Evolutionary conservation across 2,329 filamentous ascomycete genomes (phyloP), one percentile per base, ranked within the genome.

Genomic region (Penicillium thymicola): DNA sequence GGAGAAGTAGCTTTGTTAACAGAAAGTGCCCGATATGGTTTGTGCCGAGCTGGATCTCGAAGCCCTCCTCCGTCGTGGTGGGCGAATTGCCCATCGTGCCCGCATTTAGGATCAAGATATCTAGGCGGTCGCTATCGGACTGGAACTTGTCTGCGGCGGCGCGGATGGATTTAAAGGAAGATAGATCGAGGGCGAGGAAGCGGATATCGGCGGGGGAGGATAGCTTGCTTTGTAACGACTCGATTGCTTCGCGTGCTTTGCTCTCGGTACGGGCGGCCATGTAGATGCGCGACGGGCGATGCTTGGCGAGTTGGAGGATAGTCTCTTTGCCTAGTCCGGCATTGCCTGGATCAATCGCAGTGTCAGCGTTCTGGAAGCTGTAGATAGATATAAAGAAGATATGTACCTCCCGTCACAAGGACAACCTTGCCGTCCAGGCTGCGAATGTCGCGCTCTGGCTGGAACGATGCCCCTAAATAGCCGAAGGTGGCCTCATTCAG

Each of bases 221-320:
- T 27, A 72, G 63, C 23, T 67, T 61, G 1, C 68, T 51, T 58
- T 77, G 65, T 57, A 78, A 73, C 3, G 73, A 70, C 16, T 78
- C 68, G 41, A 83, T 78, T 9, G 77, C 73, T 8, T 76, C 72
- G 21, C 73, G 77, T 11, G 77, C 77, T 44, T 77, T 72, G 41
- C 67, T 61, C 48, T 70, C 70, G 21, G 73, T 79, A 44, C 82
- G 79, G 2, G 81, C 81, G 14, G 77, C 81, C 56, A 86, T 76
- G 70, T 81, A 85, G 58, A 85, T 80, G 54, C 82, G 78, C 0
- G 72, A 70, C 2, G 83, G 81, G 8, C 73, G 67, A 65, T 84
- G 82, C 55, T 72, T 73, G n/a, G 78, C 78, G 42, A 83, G 73
- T 51, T 79, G 74, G 36, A 76, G 64, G 42, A 82, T 67, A 8